Evolutionary conservation across 805 yeast genomes (phyloP), one percentile per base, ranked within the genome.

Genomic region (Wilhelminamyces savonicus): DNA sequence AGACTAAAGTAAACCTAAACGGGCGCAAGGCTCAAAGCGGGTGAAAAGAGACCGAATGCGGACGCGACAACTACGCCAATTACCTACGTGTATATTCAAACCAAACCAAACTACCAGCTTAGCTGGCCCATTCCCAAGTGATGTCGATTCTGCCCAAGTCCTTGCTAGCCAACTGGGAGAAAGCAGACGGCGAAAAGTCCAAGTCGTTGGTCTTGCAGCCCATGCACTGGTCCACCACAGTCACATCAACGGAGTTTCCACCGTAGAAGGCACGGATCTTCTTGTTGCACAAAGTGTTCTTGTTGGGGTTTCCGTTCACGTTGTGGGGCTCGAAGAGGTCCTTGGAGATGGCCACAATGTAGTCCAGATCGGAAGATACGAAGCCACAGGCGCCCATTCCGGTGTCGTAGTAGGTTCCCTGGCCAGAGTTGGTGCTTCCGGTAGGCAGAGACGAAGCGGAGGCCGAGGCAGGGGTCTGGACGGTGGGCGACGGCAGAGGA

Each of bases 111-210:
- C n/a, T n/a, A n/a, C n/a, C n/a, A n/a, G n/a, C n/a, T n/a, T n/a
- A n/a, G n/a, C n/a, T n/a, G n/a, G 29, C 35, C 47, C 45, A 69
- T 28, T 53, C 48, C 83, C 83, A 76, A 28, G 69, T 50, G 43
- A 76, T 64, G 15, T 61, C 53, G 38, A 77, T 65, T 37, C 77
- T 67, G 25, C 82, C 83, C 42, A 62, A 68, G 29, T 50, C 56
- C 48, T 56, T 51, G 43, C 66, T 71, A 11, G 79, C 81, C 36
- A 76, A 54, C 38, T 57, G 44, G 22, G 54, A 31, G 47, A 77
- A 76, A 4, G 82, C 82, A 33, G 71, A 46, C 7, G 81, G 81
- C n/a, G 80, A 71, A 33, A 77, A 61, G 43, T 76, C 82, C 35
- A 76, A 66, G 43, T 66, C 73, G 34, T 70, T 50, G 29, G 53